Conservation (phyloP, 1,139 yeast genomes). For the Magnusiomyces magnusii region DNA sequence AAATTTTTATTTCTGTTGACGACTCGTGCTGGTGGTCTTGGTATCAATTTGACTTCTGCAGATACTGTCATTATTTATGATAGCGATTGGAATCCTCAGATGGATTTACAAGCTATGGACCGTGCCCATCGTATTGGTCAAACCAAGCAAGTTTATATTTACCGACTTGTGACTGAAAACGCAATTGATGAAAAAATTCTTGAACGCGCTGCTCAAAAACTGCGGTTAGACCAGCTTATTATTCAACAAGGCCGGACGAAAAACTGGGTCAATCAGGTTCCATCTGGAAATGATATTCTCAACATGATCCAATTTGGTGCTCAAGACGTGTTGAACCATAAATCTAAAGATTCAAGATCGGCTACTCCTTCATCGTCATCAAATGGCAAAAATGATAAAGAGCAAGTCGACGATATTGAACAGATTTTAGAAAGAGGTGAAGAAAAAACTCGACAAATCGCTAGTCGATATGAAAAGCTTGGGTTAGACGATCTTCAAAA, state of each 20-base stretch:
- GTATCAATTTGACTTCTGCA: constrained; percentile 97
- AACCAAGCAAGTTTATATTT: constrained; percentile 94
- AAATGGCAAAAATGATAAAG: constrained; percentile 21
- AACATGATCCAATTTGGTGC: constrained; percentile 99
- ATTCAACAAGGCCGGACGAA: constrained; percentile 84
- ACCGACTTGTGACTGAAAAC: constrained; percentile 92
- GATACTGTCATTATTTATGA: constrained; percentile 97
- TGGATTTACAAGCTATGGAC: constrained; percentile 99
- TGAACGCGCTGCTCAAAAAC: constrained; percentile 94
- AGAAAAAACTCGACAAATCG: constrained; percentile 66
- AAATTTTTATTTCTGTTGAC: constrained; percentile 88
- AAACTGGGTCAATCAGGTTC: constrained; percentile 40
- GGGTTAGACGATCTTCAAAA: constrained; percentile 92
- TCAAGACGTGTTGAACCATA: constrained; percentile 59
- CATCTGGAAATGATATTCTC: constrained; percentile 71
- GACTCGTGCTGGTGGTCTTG: constrained; percentile 98
- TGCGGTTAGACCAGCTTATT: constrained; percentile 93
- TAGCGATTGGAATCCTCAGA: constrained; percentile 99
- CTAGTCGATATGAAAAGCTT: constrained; percentile 70
- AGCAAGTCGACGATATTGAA: constrained; percentile 56
- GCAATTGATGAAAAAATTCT: constrained; percentile 96
- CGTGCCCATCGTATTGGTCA: constrained; percentile 99
- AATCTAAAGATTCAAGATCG: constrained; percentile 21
- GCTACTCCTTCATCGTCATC: constrained; percentile 21
- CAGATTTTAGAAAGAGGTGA: constrained; percentile 70